A percentile compares a stretch with the other conserved stretches of the same genome.
Evolutionary conservation across 139 green algal species (phyloP).

Genomic region (Chlamydomonas asymmetrica): DNA sequence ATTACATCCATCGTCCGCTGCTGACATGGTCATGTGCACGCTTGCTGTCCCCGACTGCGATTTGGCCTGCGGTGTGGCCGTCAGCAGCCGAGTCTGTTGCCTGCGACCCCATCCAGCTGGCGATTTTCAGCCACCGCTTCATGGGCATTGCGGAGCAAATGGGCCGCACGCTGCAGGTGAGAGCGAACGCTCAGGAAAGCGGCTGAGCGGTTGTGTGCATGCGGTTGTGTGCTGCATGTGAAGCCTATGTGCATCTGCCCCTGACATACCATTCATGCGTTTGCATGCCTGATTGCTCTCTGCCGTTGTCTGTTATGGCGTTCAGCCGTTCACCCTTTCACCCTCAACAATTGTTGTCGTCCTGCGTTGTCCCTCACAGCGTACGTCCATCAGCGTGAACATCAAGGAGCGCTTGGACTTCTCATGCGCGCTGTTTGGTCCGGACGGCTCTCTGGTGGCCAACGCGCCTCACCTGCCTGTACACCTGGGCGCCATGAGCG

Average conservation of each 20-base stretch:
- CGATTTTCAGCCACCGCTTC: conserved; percentile 97
- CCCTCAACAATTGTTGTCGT: too few relatives aligned
- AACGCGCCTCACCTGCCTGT: conserved; percentile 98
- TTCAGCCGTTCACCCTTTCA: background rate
- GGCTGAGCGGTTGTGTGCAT: background rate
- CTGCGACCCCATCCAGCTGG: conserved; percentile 90
- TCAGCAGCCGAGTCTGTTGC: conserved; percentile 7
- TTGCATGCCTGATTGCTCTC: too few relatives aligned
- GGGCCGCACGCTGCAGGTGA: conserved; percentile 88
- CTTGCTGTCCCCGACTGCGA: too few relatives aligned
- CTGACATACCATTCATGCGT: too few relatives aligned
- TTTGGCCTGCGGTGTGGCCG: too few relatives aligned
- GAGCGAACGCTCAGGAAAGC: background rate
- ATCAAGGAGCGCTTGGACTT: conserved; percentile 99
- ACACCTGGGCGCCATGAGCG: conserved; percentile 95
- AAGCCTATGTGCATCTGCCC: too few relatives aligned
- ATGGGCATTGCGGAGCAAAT: conserved; percentile 99
- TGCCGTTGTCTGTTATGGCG: too few relatives aligned
- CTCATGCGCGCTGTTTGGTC: conserved; percentile 90
- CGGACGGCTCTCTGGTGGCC: conserved; percentile 89
- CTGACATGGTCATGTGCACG: too few relatives aligned
- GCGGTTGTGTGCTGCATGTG: too few relatives aligned
- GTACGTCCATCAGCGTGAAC: conserved; percentile 93
- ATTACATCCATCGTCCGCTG: too few relatives aligned
- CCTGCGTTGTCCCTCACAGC: too few relatives aligned